phyloP scores from a whole-genome alignment of 176 grass and related monocot genomes.

The Musa troglodytarum region DNA sequence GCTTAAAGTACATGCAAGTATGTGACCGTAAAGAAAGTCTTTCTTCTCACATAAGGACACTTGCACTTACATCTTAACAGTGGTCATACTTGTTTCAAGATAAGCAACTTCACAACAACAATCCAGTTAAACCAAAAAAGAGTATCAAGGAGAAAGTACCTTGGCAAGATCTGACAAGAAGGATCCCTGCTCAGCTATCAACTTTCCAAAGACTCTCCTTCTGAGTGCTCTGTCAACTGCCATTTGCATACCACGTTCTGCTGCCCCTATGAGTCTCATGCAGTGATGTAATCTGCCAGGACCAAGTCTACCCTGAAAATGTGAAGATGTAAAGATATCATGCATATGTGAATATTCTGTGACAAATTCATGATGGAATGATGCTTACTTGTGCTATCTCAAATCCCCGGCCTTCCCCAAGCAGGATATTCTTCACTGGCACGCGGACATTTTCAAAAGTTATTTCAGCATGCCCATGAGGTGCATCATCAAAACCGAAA shows the following conservation, averaged over 20 bases:
- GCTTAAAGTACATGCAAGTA: too few species aligned
- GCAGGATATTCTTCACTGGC: conserved; percentile 66
- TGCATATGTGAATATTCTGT: not conserved
- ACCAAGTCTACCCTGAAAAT: conserved; percentile 85
- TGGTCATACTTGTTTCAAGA: not conserved
- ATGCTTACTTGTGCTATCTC: conserved; percentile 84
- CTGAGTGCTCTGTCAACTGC: conserved; percentile 80
- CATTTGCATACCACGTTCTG: conserved; percentile 78
- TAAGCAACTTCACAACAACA: not conserved
- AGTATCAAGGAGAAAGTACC: conserved; percentile 17
- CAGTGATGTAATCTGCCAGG: conserved; percentile 95
- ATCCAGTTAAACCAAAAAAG: not conserved
- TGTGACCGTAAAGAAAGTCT: not conserved
- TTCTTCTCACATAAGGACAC: not conserved
- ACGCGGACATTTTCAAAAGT: conserved; percentile 81
- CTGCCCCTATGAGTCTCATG: conserved; percentile 85
- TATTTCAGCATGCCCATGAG: conserved; percentile 92
- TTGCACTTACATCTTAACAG: not conserved
- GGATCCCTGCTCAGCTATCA: conserved; percentile 77
- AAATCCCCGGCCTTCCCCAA: conserved; percentile 83
- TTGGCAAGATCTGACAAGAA: conserved; percentile 89
- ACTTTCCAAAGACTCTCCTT: conserved; percentile 69
- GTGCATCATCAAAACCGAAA: conserved; percentile 91
- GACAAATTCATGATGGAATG: not conserved
- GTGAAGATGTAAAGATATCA: not conserved